Evolutionary conservation across 805 yeast genomes (phyloP).

Genomic region (Ogataea pilisensis): DNA sequence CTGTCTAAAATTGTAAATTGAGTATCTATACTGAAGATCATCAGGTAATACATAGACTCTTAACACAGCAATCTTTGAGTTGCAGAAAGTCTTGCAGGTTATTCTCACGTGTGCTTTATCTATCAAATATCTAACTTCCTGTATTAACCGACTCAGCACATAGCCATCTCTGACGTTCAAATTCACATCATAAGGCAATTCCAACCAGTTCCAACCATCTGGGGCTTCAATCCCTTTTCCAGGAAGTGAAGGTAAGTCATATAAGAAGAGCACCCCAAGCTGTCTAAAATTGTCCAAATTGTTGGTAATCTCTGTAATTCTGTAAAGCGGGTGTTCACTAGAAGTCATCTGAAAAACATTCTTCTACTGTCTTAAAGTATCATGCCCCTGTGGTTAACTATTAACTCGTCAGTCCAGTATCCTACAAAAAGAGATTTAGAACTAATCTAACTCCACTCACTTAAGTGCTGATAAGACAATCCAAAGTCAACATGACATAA

Average conservation of each 20-base stretch:
- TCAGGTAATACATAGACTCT: constrained; percentile 47
- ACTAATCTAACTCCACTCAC: no score
- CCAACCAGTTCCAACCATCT: constrained; percentile 56
- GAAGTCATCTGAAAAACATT: constrained; percentile 2
- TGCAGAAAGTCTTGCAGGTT: constrained; percentile 36
- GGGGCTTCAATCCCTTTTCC: constrained; percentile 35
- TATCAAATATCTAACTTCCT: constrained; percentile 41
- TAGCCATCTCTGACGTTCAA: constrained; percentile 1
- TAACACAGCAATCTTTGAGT: constrained; percentile 25
- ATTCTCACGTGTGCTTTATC: constrained; percentile 38
- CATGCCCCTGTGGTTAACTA: no score
- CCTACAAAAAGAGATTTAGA: no score
- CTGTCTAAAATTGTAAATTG: constrained; percentile 34
- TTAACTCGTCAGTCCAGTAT: no score
- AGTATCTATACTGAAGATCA: constrained; percentile 36
- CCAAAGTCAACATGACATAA: no score
- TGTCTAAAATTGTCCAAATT: constrained; percentile 37
- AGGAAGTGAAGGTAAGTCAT: constrained; percentile 38
- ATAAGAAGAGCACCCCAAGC: constrained; percentile 45
- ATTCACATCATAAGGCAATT: constrained; percentile 35
- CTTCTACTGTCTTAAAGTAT: constrained; percentile 14
- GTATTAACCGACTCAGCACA: constrained; percentile 21
- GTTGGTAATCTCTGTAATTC: constrained; percentile 32
- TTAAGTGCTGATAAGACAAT: no score
- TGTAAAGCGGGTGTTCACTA: constrained; percentile 4